Base-by-base conservation (phyloP, 352 stramenopile species). In the Phytophthora citricola region DNA sequence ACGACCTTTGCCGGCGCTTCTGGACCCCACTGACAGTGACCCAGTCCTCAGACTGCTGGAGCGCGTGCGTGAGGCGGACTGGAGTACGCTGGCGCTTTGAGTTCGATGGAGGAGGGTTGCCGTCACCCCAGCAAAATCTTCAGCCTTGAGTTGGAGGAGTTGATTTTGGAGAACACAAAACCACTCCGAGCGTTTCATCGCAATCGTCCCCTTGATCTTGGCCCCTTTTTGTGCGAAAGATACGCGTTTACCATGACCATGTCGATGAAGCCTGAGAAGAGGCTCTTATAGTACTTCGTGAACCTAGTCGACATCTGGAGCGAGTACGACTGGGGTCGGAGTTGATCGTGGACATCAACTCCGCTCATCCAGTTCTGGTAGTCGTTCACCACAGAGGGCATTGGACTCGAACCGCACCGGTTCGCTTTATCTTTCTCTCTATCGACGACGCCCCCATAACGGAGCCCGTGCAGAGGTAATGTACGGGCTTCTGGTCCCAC, bases 301-400 rank as follows among this genome's bases (percentile, higher is more conserved):
- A n/a, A 40, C 36, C 14, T n/a, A 1, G 36, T 14, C 10, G 36
- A 40, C 36, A n/a, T 40, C 1, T 40, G 36, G 0, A 40, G 36
- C 36, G 36, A 40, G 5, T 40, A 40, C 20, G 24, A 10, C 15
- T 29, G 17, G 10, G 31, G 41, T 4, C 14, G 4, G 4, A 24
- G 12, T 47, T 47, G 41, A 31, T 24, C 20, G 39, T 45, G 39
- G 4, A 31, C 41, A 47, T 47, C 17, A 47, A 47, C n/a, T 47
- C 20, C 41, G 41, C 7, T 22, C 41, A 47, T 47, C 17, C 17
- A 31, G 41, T 1, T 8, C 17, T 47, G 17, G 3, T 47, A 47
- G 0, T 29, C 41, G 0, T 5, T 47, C 17, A 47, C 20, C 4
- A 17, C 17, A 17, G 12, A 4, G 41, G 41, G 41, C 4, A 46